Conservation (phyloP, 2,329 filamentous ascomycete genomes). For the Paecilomyces fulvus region DNA sequence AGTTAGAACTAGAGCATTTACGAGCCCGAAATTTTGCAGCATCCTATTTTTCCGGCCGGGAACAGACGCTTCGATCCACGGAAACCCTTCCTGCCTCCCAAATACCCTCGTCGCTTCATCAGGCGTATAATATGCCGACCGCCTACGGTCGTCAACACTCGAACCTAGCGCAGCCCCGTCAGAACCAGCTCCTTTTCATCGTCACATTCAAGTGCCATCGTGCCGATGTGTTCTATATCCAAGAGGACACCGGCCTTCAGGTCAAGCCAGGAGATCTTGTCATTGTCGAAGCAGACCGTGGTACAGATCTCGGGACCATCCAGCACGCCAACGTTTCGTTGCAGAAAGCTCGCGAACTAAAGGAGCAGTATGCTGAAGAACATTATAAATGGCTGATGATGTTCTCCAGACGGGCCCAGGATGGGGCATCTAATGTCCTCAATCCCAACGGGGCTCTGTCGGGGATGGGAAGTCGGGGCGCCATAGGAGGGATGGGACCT, state of each 20-base stretch:
- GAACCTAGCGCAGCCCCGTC: conserved; percentile 27
- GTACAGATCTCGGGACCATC: conserved; percentile 90
- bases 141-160: conserved; percentile 31
- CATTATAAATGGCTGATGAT: conserved; percentile 99
- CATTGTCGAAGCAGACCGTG: conserved; percentile 94
- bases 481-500: conserved; percentile 70
- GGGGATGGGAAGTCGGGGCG: conserved; percentile 56
- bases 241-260: conserved; percentile 85
- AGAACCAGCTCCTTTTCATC: conserved; percentile 53
- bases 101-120: conserved; percentile 29
- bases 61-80: conserved; percentile 25
- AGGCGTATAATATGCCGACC: conserved; percentile 30
- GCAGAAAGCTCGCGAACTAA: conserved; percentile 77
- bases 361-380: conserved; percentile 86
- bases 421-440: conserved; percentile 32
- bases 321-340: conserved; percentile 80
- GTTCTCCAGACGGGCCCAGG: conserved; percentile 71
- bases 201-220: conserved; percentile 95
- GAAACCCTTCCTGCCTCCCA: conserved; percentile 23
- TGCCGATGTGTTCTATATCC: conserved; percentile 93
- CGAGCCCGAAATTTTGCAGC: conserved; percentile 32
- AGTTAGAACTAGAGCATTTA: conserved; percentile 31
- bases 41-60: conserved; percentile 34
- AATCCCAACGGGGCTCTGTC: conserved; percentile 50
- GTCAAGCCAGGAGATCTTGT: conserved; percentile 89